phyloP scores from a whole-genome alignment of 768 basidiomycete genomes.

The Tremella mesenterica region DNA sequence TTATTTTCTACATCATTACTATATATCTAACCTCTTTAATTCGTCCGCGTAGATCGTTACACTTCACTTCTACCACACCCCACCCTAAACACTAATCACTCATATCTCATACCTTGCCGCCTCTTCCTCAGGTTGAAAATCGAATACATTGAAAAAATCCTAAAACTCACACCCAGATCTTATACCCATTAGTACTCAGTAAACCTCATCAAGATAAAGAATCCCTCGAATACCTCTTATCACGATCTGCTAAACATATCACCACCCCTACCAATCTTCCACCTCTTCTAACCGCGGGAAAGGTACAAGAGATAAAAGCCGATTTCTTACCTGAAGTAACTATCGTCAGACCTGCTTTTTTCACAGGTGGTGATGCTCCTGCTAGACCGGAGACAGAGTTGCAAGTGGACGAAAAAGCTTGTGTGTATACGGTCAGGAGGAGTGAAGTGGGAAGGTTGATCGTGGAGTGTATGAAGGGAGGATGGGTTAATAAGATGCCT shows the following conservation, averaged over 20 bases:
- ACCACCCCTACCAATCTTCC: constrained; percentile 1
- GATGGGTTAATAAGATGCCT: constrained; percentile 17
- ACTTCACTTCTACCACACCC: too few species aligned
- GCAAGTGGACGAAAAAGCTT: constrained; percentile 5
- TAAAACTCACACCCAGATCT: background rate
- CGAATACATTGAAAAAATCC: too few species aligned
- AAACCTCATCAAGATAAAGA: constrained; percentile 18
- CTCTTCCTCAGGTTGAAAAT: background rate
- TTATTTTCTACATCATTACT: too few species aligned
- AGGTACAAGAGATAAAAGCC: background rate
- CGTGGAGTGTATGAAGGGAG: constrained; percentile 6
- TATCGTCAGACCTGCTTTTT: constrained; percentile 16
- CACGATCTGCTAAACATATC: background rate
- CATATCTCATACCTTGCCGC: too few species aligned
- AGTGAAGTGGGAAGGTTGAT: constrained; percentile 16
- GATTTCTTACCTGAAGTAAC: constrained; percentile 13
- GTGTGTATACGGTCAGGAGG: constrained; percentile 9
- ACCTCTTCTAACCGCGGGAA: background rate
- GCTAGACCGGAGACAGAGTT: background rate
- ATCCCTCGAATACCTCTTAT: constrained; percentile 13
- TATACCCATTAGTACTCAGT: constrained; percentile 11
- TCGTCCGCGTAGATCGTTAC: too few species aligned
- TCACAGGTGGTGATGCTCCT: constrained; percentile 2
- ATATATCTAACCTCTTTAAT: too few species aligned
- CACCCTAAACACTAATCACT: too few species aligned